Conservation (phyloP, 2,329 filamentous ascomycete species). For the Drechslerella coelobrocha region DNA sequence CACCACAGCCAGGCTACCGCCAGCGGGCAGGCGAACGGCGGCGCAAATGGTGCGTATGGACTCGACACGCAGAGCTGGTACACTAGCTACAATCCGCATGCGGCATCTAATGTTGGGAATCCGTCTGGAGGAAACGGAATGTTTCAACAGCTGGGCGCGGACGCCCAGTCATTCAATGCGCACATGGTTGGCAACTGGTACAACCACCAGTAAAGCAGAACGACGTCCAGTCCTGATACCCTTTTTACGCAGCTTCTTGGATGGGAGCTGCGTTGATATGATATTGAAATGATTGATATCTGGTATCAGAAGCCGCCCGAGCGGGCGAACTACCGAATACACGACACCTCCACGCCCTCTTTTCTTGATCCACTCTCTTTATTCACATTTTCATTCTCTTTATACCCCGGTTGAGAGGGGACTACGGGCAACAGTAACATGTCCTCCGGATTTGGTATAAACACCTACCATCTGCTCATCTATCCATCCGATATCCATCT, state of each 20-base stretch:
- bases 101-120: constrained; percentile 28
- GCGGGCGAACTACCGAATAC: background rate
- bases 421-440: constrained; percentile 26
- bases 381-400: constrained; percentile 4
- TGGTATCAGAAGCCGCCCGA: constrained; percentile 14
- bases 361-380: constrained; percentile 6
- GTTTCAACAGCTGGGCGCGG: constrained; percentile 38
- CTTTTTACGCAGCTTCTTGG: constrained; percentile 17
- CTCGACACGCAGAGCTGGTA: constrained; percentile 43
- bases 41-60: constrained; percentile 41
- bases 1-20: constrained; percentile 10
- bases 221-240: no score
- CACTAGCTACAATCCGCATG: constrained; percentile 31
- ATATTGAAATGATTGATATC: constrained; percentile 5
- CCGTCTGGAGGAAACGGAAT: constrained; percentile 38
- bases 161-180: constrained; percentile 48
- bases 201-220: constrained; percentile 36
- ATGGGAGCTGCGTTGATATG: constrained; percentile 26
- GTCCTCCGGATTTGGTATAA: constrained; percentile 5
- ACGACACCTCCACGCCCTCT: constrained; percentile 24
- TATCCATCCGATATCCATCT: constrained; percentile 9
- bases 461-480: background rate
- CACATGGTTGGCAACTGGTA: constrained; percentile 50
- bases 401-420: background rate
- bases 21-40: constrained; percentile 35